Conservation (phyloP, 176 grass and related monocot species). For the Carex scoparia region DNA sequence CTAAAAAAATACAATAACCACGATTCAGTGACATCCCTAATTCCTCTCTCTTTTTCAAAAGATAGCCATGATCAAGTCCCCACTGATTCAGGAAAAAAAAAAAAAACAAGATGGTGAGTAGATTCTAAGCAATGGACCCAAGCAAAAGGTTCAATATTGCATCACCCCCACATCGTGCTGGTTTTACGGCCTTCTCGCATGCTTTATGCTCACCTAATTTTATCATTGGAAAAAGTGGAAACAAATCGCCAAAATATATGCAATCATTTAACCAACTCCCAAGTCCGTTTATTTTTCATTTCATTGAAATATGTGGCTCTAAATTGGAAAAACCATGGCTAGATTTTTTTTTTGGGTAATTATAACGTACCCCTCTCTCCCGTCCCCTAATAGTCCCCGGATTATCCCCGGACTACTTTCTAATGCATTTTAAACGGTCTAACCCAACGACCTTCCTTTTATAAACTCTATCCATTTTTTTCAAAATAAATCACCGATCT, state of each 20-base stretch:
- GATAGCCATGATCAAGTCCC: constrained; percentile 12
- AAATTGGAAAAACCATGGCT: not conserved
- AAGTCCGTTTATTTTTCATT: not conserved
- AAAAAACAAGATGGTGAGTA: not conserved
- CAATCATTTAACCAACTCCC: not conserved
- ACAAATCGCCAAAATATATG: not conserved
- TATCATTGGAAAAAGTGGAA: not conserved
- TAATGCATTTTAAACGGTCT: too few relatives aligned
- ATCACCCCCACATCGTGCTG: not conserved
- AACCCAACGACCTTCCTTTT: too few relatives aligned
- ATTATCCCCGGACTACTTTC: too few relatives aligned
- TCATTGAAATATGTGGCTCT: not conserved
- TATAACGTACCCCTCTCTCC: too few relatives aligned
- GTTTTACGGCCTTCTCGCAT: constrained; percentile 1
- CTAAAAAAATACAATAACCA: not conserved
- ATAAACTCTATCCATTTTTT: too few relatives aligned
- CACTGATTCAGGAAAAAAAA: constrained; percentile 14
- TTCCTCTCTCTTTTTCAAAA: not conserved
- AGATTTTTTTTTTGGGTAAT: too few relatives aligned
- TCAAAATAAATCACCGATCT: too few relatives aligned
- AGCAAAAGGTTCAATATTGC: constrained; percentile 4
- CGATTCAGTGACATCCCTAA: not conserved
- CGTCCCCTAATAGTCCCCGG: too few relatives aligned
- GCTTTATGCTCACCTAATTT: not conserved
- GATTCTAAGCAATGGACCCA: constrained; percentile 26